These are phyloP conservation scores for Starmerella stellata DNA, from an alignment of 805 yeast genomes.

Conservation along the genomic window DNA sequence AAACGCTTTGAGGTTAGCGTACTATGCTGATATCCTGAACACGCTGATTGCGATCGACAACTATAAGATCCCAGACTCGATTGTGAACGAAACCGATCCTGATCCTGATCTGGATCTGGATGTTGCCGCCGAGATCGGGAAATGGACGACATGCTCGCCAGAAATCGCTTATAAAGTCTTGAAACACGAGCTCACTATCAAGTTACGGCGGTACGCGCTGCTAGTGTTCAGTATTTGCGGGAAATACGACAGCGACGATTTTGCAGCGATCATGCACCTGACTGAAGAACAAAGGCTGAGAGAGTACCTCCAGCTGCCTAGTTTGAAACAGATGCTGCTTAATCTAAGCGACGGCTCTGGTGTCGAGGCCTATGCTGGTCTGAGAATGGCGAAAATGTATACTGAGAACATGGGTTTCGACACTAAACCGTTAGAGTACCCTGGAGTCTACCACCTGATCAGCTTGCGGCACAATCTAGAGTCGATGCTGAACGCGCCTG, in stretches of 20 bases:
- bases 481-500: slow-evolving; percentile 36
- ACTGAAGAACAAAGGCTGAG: slow-evolving; percentile 17
- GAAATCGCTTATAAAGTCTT: slow-evolving; percentile 5
- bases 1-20: slow-evolving; percentile 4
- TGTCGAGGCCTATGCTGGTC: slow-evolving; percentile 7
- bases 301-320: slow-evolving; percentile 16
- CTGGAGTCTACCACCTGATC: slow-evolving; percentile 44
- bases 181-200: slow-evolving; percentile 11
- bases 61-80: neutral
- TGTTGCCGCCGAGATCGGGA: neutral
- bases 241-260: slow-evolving; percentile 16
- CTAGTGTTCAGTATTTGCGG: slow-evolving; percentile 15
- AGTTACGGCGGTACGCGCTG: slow-evolving; percentile 13
- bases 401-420: neutral
- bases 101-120: neutral
- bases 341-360: slow-evolving; percentile 6
- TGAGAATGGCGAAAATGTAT: neutral
- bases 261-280: slow-evolving; percentile 10
- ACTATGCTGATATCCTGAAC: slow-evolving; percentile 6
- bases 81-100: neutral
- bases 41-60: neutral
- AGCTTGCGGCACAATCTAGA: slow-evolving; percentile 51
- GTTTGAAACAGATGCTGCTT: slow-evolving; percentile 9
- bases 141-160: slow-evolving; percentile 9
- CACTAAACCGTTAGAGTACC: slow-evolving; percentile 32